phyloP scores from a whole-genome alignment of 2,329 filamentous ascomycete species.

The Pyricularia grisea region DNA sequence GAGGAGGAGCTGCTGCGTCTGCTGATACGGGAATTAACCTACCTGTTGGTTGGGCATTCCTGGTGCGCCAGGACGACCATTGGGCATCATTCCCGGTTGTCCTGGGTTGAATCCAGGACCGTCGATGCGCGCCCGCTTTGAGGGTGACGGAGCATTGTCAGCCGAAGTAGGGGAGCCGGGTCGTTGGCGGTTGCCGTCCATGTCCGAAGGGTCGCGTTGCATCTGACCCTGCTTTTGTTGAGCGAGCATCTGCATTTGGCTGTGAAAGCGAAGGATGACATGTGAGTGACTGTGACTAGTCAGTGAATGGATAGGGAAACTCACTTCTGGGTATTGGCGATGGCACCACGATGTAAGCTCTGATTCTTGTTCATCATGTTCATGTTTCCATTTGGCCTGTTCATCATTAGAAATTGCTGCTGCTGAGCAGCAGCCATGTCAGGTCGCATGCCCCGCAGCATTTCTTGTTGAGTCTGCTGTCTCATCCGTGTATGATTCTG shows the following conservation, averaged over 20 bases:
- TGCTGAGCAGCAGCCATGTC: constrained; percentile 42
- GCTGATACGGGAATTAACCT: constrained; percentile 39
- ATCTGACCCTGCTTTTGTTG: constrained; percentile 61
- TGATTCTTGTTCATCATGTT: constrained; percentile 49
- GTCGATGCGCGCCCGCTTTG: constrained; percentile 79
- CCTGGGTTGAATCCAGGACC: constrained; percentile 56
- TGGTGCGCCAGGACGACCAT: constrained; percentile 57
- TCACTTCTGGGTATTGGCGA: constrained; percentile 71
- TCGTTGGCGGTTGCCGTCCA: constrained; percentile 75
- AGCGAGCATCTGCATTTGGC: constrained; percentile 63
- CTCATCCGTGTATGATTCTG: constrained; percentile 61
- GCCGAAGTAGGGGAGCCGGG: constrained; percentile 73
- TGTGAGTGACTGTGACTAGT: constrained; percentile 8
- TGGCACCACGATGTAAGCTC: constrained; percentile 62
- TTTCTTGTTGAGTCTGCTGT: constrained; percentile 67
- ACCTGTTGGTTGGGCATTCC: constrained; percentile 65
- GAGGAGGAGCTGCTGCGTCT: constrained; percentile 52
- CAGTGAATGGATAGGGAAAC: constrained; percentile 18
- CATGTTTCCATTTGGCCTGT: constrained; percentile 53
- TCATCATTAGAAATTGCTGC: constrained; percentile 57
- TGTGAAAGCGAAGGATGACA: constrained; percentile 19
- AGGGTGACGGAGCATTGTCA: constrained; percentile 86
- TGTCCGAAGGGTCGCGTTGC: constrained; percentile 78
- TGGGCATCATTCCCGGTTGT: constrained; percentile 60
- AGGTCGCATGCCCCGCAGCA: constrained; percentile 64